These are phyloP conservation scores for Quercus tomentella DNA, from an alignment of 331 rosid species.

Conservation along the genomic window DNA sequence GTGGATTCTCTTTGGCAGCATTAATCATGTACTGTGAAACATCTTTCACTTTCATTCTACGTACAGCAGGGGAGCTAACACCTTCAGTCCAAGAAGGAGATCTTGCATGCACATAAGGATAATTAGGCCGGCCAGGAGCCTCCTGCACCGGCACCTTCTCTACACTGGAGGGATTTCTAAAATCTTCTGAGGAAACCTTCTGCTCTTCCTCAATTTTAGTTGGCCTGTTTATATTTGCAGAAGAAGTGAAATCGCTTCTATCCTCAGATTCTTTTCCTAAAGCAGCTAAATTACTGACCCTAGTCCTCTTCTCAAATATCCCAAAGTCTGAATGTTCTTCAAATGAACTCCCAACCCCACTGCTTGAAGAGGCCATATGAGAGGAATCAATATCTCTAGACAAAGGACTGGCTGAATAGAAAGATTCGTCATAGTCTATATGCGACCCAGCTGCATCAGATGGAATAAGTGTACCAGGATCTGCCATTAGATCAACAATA, in stretches of 20 bases:
- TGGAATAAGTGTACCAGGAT: constrained; percentile 98
- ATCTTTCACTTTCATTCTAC: constrained; percentile 73
- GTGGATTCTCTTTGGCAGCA: constrained; percentile 96
- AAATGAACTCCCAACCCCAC: constrained; percentile 77
- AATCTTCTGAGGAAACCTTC: constrained; percentile 23
- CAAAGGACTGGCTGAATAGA: constrained; percentile 57
- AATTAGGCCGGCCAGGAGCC: constrained; percentile 47
- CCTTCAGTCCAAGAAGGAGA: constrained; percentile 99
- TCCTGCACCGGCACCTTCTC: constrained; percentile 45
- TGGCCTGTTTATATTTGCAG: constrained; percentile 13
- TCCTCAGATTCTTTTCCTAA: constrained; percentile 50
- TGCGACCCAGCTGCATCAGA: constrained; percentile 69
- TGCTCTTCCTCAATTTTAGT: constrained; percentile 38
- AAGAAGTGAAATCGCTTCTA: constrained; percentile 16
- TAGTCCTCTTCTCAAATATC: constrained; percentile 37
- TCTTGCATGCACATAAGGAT: constrained; percentile 55
- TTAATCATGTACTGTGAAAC: constrained; percentile 95
- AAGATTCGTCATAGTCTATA: constrained; percentile 56
- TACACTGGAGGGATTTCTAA: constrained; percentile 29
- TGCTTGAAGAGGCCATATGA: constrained; percentile 64
- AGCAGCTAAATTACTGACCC: constrained; percentile 39
- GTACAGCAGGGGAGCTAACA: constrained; percentile 71
- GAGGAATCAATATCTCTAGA: constrained; percentile 80
- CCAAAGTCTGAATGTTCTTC: constrained; percentile 67
- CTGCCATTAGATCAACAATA: constrained; percentile 96